Base-by-base conservation (phyloP, 1,284 basidiomycete species). In the Puccinia brachypodii region DNA sequence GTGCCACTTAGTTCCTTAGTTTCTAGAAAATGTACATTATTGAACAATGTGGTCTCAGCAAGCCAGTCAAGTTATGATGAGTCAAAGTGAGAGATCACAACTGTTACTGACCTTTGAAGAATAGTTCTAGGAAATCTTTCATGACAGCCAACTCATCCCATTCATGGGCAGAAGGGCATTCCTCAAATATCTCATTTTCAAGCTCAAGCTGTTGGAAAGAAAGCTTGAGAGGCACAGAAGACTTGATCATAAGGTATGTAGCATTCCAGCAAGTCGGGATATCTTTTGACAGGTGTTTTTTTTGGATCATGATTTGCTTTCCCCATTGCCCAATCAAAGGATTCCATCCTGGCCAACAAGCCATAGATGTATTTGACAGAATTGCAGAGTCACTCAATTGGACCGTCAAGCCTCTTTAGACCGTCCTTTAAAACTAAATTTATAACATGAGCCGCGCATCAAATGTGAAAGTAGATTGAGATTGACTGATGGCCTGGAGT, bases 121-220 rank as follows among this genome's bases (percentile, higher is more conserved):
- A 69, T 3, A 38, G 66, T 44, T 69, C 66, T n/a, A 69, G 66
- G 38, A 69, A 69, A 9, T 44, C 3, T 44, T 69, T 16, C 66
- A 69, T 36, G 40, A 44, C 1, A 8, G 22, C 38, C 22, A 69
- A 38, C 25, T 69, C 66, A 6, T 69, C 66, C 66, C 66, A 69
- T 25, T 69, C 7, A 14, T 13, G 38, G 22, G 40, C 38, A 16
- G 7, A 22, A n/a, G 40, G 66, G 14, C 66, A 69, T 3, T 69
- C 22, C 8, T 69, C 66, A 44, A 25, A 69, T 44, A n/a, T 44
- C 13, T 42, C 31, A 9, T 69, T n/a, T 22, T 6, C 9, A 44
- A 69, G 22, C 7, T 36, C 19, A 2, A 69, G 66, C 19, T 69
- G 9, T 22, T 69, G 38, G 42, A 69, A 69, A 1, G 66, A 14